A percentile compares a stretch with the other conserved stretches of the same genome.
phyloP scores from a whole-genome alignment of 2,329 filamentous ascomycete genomes.

The Metarhizium album region DNA sequence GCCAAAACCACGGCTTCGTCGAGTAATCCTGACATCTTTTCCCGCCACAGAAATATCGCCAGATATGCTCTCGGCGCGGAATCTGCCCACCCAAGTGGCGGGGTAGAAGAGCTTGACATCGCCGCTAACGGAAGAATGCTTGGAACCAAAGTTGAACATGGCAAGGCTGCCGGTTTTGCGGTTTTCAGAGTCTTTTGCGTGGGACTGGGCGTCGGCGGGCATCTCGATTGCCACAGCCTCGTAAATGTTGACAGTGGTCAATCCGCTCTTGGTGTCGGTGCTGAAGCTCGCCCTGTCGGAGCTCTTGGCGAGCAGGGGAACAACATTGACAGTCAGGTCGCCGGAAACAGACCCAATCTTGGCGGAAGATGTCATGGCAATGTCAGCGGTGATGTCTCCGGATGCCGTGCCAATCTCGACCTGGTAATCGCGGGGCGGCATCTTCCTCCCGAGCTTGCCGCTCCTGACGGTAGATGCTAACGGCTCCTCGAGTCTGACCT shows the following conservation, averaged over 20 bases:
- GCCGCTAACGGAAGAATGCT: conserved; percentile 36
- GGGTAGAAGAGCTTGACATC: conserved; percentile 34
- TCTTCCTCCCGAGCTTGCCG: conserved; percentile 11
- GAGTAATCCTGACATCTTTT: conserved; percentile 28
- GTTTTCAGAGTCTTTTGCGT: neutral
- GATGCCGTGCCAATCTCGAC: conserved; percentile 33
- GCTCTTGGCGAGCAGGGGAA: conserved; percentile 29
- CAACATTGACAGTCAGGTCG: conserved; percentile 26
- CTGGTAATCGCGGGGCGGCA: conserved; percentile 37
- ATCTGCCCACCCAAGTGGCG: conserved; percentile 35
- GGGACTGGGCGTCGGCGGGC: conserved; percentile 2
- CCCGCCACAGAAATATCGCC: conserved; percentile 31
- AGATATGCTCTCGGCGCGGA: conserved; percentile 28
- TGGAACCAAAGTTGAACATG: conserved; percentile 26
- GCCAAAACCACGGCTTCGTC: conserved; percentile 21
- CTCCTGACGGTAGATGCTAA: conserved; percentile 16
- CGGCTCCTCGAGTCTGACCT: conserved; percentile 30
- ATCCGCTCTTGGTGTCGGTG: conserved; percentile 35
- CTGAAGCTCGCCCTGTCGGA: conserved; percentile 16
- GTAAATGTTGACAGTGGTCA: conserved; percentile 25
- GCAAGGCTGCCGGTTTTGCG: conserved; percentile 12
- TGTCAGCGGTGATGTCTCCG: conserved; percentile 28
- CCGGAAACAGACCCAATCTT: conserved; percentile 31
- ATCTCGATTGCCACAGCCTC: conserved; percentile 25
- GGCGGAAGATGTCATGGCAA: conserved; percentile 28